Conservation (phyloP, 768 basidiomycete species). For the Phylloporus scabripes region DNA sequence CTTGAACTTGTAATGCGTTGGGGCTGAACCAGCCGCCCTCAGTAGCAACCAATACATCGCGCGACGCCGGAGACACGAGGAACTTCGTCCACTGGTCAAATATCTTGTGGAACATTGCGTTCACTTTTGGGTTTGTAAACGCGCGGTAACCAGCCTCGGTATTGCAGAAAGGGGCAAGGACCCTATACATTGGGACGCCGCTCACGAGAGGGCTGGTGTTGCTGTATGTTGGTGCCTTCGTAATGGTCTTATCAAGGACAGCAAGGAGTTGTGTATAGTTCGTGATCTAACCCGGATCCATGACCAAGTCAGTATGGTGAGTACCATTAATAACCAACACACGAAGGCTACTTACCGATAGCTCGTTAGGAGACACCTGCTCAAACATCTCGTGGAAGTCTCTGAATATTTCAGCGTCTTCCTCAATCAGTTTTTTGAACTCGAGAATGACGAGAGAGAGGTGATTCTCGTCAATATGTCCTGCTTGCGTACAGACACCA, state of each 20-base stretch:
- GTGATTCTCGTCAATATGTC: slow-evolving; percentile 5
- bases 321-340: neutral
- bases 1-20: slow-evolving; percentile 21
- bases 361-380: slow-evolving; percentile 8
- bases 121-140: slow-evolving; percentile 37
- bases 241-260: slow-evolving; percentile 13
- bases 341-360: slow-evolving; percentile 4
- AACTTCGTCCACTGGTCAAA: slow-evolving; percentile 46
- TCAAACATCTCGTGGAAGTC: slow-evolving; percentile 25
- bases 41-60: slow-evolving; percentile 34
- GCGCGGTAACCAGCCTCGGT: slow-evolving; percentile 18
- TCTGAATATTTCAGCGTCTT: slow-evolving; percentile 15
- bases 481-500: slow-evolving; percentile 8
- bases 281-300: neutral
- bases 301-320: neutral
- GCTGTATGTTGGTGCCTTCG: slow-evolving; percentile 12
- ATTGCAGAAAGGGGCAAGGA: slow-evolving; percentile 22
- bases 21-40: slow-evolving; percentile 47
- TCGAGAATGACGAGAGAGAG: slow-evolving; percentile 13
- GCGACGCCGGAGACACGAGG: slow-evolving; percentile 41
- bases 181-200: slow-evolving; percentile 19
- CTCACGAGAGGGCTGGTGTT: slow-evolving; percentile 22
- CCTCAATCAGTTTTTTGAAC: slow-evolving; percentile 24
- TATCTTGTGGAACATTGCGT: slow-evolving; percentile 42
- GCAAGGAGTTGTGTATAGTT: slow-evolving; percentile 26